phyloP scores from a whole-genome alignment of 345 rosid genomes.

The Microcos paniculata region DNA sequence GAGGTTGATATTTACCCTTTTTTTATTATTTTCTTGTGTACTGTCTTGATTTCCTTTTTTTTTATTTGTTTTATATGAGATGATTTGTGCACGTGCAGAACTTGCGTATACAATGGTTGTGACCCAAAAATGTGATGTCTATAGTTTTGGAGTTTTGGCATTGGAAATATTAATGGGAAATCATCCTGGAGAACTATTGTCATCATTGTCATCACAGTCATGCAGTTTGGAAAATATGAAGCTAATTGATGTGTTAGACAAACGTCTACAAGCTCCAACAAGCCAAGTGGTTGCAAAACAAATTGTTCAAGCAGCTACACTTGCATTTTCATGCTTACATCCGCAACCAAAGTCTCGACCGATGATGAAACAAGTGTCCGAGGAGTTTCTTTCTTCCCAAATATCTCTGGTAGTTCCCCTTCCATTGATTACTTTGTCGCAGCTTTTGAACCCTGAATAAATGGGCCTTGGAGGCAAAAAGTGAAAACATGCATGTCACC shows the following conservation, averaged over 20 bases:
- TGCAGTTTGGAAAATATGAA: not conserved
- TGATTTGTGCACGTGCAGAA: too few species aligned
- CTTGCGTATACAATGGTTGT: constrained; percentile 6
- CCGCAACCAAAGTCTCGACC: constrained; percentile 12
- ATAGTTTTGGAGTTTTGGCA: not conserved
- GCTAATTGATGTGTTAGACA: not conserved
- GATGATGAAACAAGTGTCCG: constrained; percentile 12
- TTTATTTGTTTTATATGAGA: too few species aligned
- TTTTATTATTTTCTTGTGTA: too few species aligned
- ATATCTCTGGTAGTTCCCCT: not conserved
- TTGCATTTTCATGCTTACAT: constrained; percentile 14
- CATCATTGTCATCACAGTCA: not conserved
- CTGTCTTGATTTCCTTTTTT: too few species aligned
- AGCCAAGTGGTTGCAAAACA: not conserved
- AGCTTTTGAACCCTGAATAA: not conserved
- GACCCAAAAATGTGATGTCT: too few species aligned
- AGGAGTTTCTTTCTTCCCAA: not conserved
- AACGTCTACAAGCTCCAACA: constrained; percentile 1
- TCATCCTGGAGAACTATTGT: constrained; percentile 14
- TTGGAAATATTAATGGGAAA: constrained; percentile 21
- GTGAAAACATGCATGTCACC: not conserved
- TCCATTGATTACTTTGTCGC: not conserved
- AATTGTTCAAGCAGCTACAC: not conserved
- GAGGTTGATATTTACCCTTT: too few species aligned
- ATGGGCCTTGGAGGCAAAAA: not conserved